Conservation (phyloP, 768 basidiomycete species). For the Calocybe indica region DNA sequence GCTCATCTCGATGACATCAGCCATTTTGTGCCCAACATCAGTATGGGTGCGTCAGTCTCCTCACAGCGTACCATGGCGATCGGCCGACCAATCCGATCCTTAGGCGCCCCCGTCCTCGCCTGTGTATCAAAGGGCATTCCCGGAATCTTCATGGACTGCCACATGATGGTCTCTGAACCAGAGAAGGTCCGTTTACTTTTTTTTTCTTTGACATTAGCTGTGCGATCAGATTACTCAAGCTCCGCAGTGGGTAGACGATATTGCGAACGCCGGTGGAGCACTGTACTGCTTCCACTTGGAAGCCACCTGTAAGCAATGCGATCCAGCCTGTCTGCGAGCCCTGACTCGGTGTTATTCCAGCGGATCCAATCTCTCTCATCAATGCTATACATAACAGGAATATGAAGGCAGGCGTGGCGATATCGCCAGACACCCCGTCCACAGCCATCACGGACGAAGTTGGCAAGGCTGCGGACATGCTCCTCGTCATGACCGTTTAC, state of each 20-base stretch:
- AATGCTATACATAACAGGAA: slow-evolving; percentile 69
- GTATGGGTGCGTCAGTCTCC: slow-evolving; percentile 64
- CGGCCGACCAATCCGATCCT: slow-evolving; percentile 6
- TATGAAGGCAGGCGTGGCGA: slow-evolving; percentile 95
- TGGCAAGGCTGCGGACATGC: slow-evolving; percentile 83
- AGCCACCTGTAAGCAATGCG: slow-evolving; percentile 63
- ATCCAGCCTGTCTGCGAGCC: not conserved
- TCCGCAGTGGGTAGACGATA: slow-evolving; percentile 88
- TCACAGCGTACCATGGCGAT: slow-evolving; percentile 1
- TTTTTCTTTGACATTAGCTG: not conserved
- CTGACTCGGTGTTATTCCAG: slow-evolving; percentile 21
- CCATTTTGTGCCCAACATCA: slow-evolving; percentile 98
- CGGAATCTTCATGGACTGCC: slow-evolving; percentile 99
- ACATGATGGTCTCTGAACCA: slow-evolving; percentile 98
- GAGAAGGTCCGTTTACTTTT: slow-evolving; percentile 53
- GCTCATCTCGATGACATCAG: slow-evolving; percentile 33
- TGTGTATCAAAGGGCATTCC: slow-evolving; percentile 84
- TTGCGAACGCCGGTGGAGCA: slow-evolving; percentile 92
- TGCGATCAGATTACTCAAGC: slow-evolving; percentile 1
- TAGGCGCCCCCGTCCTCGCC: slow-evolving; percentile 83
- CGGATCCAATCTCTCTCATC: slow-evolving; percentile 73
- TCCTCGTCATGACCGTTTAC: slow-evolving; percentile 97
- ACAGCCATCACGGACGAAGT: slow-evolving; percentile 82
- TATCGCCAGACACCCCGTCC: slow-evolving; percentile 92
- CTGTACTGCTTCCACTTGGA: slow-evolving; percentile 97